Evolutionary conservation across 2,329 filamentous ascomycete species (phyloP).

Genomic region (Fusarium domesticum): DNA sequence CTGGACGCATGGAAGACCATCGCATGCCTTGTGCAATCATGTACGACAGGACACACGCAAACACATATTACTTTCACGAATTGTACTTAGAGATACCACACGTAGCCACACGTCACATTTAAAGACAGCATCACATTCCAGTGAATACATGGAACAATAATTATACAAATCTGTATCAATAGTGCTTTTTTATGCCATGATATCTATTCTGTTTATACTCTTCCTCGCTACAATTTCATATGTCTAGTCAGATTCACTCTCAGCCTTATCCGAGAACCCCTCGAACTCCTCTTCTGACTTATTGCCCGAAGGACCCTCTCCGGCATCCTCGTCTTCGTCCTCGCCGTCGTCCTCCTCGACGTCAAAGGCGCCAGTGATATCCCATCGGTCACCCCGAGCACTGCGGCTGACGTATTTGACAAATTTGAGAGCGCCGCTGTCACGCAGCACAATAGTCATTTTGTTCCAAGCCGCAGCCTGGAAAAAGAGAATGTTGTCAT

Average conservation of each 20-base stretch:
- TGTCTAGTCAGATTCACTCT: conserved; percentile 38
- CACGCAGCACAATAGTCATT: conserved; percentile 83
- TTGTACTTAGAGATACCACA: background rate
- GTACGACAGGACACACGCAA: background rate
- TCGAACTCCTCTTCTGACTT: conserved; percentile 56
- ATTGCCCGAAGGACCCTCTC: conserved; percentile 34
- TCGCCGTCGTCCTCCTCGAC: conserved; percentile 57
- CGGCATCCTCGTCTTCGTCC: conserved; percentile 38
- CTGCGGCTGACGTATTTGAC: conserved; percentile 89
- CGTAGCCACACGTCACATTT: background rate
- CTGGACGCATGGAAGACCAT: background rate
- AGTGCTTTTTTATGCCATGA: conserved; percentile 16
- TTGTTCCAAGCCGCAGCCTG: conserved; percentile 77
- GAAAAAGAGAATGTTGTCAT: conserved; percentile 66
- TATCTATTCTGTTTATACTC: conserved; percentile 18
- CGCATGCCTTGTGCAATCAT: background rate
- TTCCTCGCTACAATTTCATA: conserved; percentile 1
- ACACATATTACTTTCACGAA: background rate
- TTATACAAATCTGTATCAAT: conserved; percentile 3
- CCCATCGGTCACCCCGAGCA: conserved; percentile 88
- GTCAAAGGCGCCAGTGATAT: conserved; percentile 76
- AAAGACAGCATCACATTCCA: background rate
- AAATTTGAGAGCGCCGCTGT: conserved; percentile 83
- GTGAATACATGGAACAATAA: conserved; percentile 4
- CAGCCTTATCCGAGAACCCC: conserved; percentile 49